Conservation (phyloP, 345 rosid genomes). For the Brassica nigra region DNA sequence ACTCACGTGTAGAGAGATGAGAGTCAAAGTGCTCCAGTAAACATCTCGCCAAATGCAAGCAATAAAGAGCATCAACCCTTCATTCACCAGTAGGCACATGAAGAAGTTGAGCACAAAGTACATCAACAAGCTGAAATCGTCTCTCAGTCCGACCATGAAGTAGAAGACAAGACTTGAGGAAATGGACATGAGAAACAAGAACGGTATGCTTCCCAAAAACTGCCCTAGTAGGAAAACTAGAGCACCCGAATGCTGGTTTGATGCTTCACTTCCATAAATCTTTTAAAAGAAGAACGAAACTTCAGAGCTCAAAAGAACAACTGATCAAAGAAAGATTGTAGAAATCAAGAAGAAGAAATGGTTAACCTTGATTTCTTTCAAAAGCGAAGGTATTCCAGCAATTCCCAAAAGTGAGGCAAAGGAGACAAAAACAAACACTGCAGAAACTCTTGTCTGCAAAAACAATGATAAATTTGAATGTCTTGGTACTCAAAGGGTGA, state of each 20-base stretch:
- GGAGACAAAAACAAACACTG: conserved; percentile 80
- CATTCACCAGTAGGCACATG: conserved; percentile 84
- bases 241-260: conserved; percentile 91
- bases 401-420: conserved; percentile 87
- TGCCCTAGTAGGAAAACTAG: conserved; percentile 87
- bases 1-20: conserved; percentile 74
- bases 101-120: conserved; percentile 97
- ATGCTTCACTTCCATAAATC: conserved; percentile 83
- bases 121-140: conserved; percentile 94
- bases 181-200: conserved; percentile 91
- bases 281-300: conserved; percentile 28
- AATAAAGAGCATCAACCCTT: conserved; percentile 76
- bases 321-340: not conserved
- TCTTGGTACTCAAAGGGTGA: conserved; percentile 2
- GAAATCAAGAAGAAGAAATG: conserved; percentile 13
- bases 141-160: conserved; percentile 81
- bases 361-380: conserved; percentile 80
- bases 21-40: conserved; percentile 73
- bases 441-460: conserved; percentile 86
- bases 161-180: conserved; percentile 96
- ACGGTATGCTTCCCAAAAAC: conserved; percentile 91
- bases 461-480: not conserved
- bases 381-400: conserved; percentile 74
- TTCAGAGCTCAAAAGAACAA: conserved; percentile 14
- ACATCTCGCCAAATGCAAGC: conserved; percentile 72